These are phyloP conservation scores for Coleophoma eucalyptorum DNA, from an alignment of 2,329 filamentous ascomycete genomes.

Conservation along the genomic window DNA sequence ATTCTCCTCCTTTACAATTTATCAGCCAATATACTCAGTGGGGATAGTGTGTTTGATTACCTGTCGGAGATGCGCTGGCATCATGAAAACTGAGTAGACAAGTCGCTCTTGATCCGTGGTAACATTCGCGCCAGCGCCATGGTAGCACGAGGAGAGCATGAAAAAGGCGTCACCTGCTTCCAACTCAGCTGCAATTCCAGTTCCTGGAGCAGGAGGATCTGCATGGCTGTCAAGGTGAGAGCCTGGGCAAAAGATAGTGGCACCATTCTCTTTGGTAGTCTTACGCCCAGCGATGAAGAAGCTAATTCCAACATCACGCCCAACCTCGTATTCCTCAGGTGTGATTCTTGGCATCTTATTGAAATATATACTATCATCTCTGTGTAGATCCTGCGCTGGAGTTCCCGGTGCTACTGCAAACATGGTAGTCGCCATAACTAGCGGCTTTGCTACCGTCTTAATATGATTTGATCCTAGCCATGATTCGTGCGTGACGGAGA, in stretches of 20 bases:
- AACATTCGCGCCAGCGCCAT: conserved; percentile 20
- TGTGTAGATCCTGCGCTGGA: neutral
- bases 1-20: conserved; percentile 35
- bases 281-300: conserved; percentile 13
- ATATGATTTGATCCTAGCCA: neutral
- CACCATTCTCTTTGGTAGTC: conserved; percentile 24
- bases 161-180: conserved; percentile 12
- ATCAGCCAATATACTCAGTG: no score
- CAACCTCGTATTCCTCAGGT: neutral
- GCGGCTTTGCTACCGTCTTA: neutral
- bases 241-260: conserved; percentile 25
- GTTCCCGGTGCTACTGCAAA: neutral
- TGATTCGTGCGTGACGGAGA: neutral
- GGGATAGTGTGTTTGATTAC: no score
- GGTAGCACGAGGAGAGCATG: conserved; percentile 9
- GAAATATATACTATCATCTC: neutral
- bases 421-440: neutral
- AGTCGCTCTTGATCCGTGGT: conserved; percentile 28
- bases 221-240: conserved; percentile 26
- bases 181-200: conserved; percentile 4
- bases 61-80: conserved; percentile 25
- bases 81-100: conserved; percentile 28
- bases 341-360: neutral
- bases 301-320: neutral
- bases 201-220: conserved; percentile 3